These are phyloP conservation scores for Knufia fluminis DNA, from an alignment of 2,329 filamentous ascomycete species.

Conservation along the genomic window DNA sequence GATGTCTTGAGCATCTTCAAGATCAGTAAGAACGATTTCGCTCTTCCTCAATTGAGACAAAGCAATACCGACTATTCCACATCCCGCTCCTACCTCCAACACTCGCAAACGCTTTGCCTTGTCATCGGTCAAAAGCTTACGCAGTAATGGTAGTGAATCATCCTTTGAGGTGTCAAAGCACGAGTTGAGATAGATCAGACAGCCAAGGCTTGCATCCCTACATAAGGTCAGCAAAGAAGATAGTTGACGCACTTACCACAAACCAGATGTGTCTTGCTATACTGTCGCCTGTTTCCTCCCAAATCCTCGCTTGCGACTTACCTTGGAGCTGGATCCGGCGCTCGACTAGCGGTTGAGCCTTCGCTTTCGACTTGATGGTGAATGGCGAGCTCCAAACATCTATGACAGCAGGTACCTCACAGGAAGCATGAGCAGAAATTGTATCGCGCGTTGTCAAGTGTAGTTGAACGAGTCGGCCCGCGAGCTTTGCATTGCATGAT, in stretches of 20 bases:
- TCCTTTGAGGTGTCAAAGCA: slow-evolving; percentile 28
- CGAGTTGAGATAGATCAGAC: slow-evolving; percentile 44
- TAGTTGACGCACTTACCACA: slow-evolving; percentile 7
- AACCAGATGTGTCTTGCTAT: slow-evolving; percentile 62
- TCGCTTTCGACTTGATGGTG: slow-evolving; percentile 32
- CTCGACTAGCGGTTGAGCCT: slow-evolving; percentile 46
- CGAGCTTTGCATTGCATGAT: slow-evolving; percentile 23
- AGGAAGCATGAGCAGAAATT: slow-evolving; percentile 3
- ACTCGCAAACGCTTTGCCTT: slow-evolving; percentile 35
- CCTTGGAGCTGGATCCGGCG: slow-evolving; percentile 41
- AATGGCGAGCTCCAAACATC: slow-evolving; percentile 47
- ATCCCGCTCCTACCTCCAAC: slow-evolving; percentile 59
- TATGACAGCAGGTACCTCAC: slow-evolving; percentile 38
- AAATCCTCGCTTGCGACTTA: slow-evolving; percentile 41
- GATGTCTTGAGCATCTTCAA: slow-evolving; percentile 55
- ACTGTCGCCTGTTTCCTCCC: slow-evolving; percentile 63
- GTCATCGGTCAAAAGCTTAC: slow-evolving; percentile 27
- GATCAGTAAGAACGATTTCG: slow-evolving; percentile 54
- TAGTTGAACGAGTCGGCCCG: slow-evolving; percentile 16
- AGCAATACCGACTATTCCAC: slow-evolving; percentile 59
- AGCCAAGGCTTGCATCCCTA: slow-evolving; percentile 52
- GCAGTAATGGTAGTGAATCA: slow-evolving; percentile 23
- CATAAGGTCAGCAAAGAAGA: slow-evolving; percentile 2
- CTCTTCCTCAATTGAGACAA: slow-evolving; percentile 46
- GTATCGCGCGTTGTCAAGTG: slow-evolving; percentile 20